Conservation (phyloP, 257 asterid species). For the Parsonsia alboflavescens region DNA sequence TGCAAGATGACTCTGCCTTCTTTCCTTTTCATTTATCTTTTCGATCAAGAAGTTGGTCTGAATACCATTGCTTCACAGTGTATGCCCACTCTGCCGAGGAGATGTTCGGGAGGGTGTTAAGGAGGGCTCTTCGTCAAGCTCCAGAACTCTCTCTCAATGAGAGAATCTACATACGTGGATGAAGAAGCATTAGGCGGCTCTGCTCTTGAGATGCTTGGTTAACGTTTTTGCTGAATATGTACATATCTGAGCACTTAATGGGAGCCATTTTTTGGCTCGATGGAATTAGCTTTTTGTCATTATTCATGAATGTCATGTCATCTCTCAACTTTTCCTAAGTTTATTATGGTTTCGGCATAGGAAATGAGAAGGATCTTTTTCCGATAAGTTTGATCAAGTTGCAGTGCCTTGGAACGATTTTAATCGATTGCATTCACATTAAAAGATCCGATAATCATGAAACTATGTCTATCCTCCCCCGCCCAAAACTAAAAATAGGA, state of each 20-base stretch:
- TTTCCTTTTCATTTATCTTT: neutral
- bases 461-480: too few species aligned
- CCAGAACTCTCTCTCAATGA: slow-evolving; percentile 20
- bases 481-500: too few species aligned
- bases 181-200: slow-evolving; percentile 9
- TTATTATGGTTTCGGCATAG: neutral
- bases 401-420: too few species aligned
- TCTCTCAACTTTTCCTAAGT: neutral
- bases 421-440: too few species aligned
- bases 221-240: slow-evolving; percentile 10
- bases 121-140: slow-evolving; percentile 37
- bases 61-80: slow-evolving; percentile 44
- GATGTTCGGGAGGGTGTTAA: slow-evolving; percentile 61
- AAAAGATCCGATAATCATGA: too few species aligned
- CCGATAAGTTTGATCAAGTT: too few species aligned
- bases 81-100: slow-evolving; percentile 92
- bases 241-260: slow-evolving; percentile 1
- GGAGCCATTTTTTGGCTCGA: slow-evolving; percentile 3
- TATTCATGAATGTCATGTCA: neutral
- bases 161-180: neutral
- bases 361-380: too few species aligned
- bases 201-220: neutral
- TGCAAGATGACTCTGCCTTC: neutral
- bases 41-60: neutral
- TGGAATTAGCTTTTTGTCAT: neutral